A percentile compares a stretch with the other conserved stretches of the same genome.
Conservation (phyloP, 1,139 yeast genomes). For the Meyerozyma sp. region DNA sequence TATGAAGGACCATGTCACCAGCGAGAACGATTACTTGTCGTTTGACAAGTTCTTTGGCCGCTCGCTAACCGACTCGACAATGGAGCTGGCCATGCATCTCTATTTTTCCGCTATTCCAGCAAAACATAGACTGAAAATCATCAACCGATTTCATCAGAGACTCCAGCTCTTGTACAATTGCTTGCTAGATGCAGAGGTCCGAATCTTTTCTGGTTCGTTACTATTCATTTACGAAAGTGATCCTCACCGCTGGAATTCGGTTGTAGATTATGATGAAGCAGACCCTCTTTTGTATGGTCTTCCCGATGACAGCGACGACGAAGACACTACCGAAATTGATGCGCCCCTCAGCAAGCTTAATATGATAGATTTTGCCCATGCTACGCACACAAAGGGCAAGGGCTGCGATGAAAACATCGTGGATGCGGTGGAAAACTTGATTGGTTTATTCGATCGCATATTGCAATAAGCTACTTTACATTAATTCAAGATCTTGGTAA, state of each 20-base stretch:
- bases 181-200: constrained; percentile 53
- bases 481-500: constrained; percentile 57
- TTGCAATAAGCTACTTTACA: constrained; percentile 2
- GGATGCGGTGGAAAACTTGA: constrained; percentile 59
- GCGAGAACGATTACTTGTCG: constrained; percentile 33
- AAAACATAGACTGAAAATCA: constrained; percentile 17
- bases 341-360: constrained; percentile 49
- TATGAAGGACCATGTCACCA: constrained; percentile 11
- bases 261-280: constrained; percentile 10
- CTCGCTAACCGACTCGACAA: constrained; percentile 36
- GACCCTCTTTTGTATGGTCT: constrained; percentile 6
- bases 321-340: constrained; percentile 21
- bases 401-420: constrained; percentile 72
- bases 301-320: constrained; percentile 18
- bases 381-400: constrained; percentile 53
- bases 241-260: constrained; percentile 35
- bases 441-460: constrained; percentile 35
- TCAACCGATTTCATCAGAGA: constrained; percentile 43
- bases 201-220: constrained; percentile 72
- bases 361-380: constrained; percentile 88
- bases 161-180: constrained; percentile 63
- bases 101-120: constrained; percentile 35
- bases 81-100: constrained; percentile 43
- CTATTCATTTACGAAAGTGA: constrained; percentile 74
- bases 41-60: constrained; percentile 75